Evolutionary conservation across 306 rosid species (phyloP).

Genomic region (Erythrophleum fordii): DNA sequence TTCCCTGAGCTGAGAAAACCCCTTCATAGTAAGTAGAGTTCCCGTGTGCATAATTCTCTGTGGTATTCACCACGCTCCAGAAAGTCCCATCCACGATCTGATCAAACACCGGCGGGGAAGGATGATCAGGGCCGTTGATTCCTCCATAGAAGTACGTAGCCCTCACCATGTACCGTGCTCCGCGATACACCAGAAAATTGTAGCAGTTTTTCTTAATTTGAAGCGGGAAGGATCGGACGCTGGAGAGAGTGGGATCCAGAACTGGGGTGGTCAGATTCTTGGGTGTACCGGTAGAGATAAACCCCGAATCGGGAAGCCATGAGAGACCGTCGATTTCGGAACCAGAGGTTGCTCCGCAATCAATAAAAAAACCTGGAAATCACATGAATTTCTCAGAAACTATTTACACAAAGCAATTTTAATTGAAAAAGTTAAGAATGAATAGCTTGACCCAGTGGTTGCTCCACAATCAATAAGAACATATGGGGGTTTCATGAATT

Average conservation of each 20-base stretch:
- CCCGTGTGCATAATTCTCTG: conserved; percentile 52
- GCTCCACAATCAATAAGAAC: conserved; percentile 64
- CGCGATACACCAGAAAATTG: conserved; percentile 55
- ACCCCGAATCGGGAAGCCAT: conserved; percentile 66
- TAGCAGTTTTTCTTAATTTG: conserved; percentile 67
- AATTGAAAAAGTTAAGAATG: not conserved
- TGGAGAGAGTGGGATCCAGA: conserved; percentile 51
- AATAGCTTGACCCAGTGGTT: not conserved
- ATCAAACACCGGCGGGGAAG: conserved; percentile 84
- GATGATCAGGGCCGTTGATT: conserved; percentile 50
- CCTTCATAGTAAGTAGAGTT: conserved; percentile 70
- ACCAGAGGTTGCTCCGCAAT: conserved; percentile 59
- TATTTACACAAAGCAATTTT: not conserved
- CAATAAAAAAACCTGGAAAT: conserved; percentile 49
- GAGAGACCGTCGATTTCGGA: conserved; percentile 46
- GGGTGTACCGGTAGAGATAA: conserved; percentile 56
- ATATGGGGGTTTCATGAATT: conserved; percentile 32
- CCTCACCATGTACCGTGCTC: conserved; percentile 69
- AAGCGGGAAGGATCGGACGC: conserved; percentile 71
- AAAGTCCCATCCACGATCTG: conserved; percentile 88
- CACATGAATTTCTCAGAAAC: not conserved
- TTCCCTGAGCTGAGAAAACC: conserved; percentile 72
- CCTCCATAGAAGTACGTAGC: conserved; percentile 82
- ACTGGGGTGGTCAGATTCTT: conserved; percentile 44
- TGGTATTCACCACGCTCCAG: conserved; percentile 83